Percentiles rank a stretch among this genome's conserved stretches.
Evolutionary conservation across 2,329 filamentous ascomycete species (phyloP).

Genomic region (Xylariaceae sp.): DNA sequence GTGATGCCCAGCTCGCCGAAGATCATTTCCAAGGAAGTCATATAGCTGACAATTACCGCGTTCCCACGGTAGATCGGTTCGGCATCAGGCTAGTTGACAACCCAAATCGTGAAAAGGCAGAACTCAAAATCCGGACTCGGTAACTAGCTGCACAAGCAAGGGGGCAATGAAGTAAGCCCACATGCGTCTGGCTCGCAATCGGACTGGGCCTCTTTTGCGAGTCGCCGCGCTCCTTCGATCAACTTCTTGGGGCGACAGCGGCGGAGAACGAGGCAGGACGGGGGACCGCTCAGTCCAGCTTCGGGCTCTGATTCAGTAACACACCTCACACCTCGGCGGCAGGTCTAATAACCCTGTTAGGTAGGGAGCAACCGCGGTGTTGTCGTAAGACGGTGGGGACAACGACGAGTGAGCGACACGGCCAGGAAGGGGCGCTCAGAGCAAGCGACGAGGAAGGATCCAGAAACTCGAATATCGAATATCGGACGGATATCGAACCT

Average conservation of each 20-base stretch:
- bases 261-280: background rate
- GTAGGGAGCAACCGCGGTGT: constrained; percentile 8
- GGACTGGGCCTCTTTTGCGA: no score
- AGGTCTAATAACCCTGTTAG: constrained; percentile 31
- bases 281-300: no score
- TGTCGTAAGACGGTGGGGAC: no score
- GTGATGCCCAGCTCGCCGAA: constrained; percentile 72
- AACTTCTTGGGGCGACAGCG: constrained; percentile 1
- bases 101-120: constrained; percentile 1
- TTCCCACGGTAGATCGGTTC: constrained; percentile 8
- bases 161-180: no score
- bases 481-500: no score
- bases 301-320: background rate
- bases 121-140: no score
- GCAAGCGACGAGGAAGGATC: no score
- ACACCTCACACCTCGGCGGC: constrained; percentile 16
- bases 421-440: no score
- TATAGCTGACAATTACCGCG: constrained; percentile 32
- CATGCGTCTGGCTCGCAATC: no score
- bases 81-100: constrained; percentile 13
- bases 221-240: no score
- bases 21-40: constrained; percentile 59
- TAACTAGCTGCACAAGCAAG: no score
- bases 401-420: constrained; percentile 5
- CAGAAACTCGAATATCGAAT: no score